Evolutionary conservation across 2,329 filamentous ascomycete genomes (phyloP).

Genomic region (Alternaria dauci): DNA sequence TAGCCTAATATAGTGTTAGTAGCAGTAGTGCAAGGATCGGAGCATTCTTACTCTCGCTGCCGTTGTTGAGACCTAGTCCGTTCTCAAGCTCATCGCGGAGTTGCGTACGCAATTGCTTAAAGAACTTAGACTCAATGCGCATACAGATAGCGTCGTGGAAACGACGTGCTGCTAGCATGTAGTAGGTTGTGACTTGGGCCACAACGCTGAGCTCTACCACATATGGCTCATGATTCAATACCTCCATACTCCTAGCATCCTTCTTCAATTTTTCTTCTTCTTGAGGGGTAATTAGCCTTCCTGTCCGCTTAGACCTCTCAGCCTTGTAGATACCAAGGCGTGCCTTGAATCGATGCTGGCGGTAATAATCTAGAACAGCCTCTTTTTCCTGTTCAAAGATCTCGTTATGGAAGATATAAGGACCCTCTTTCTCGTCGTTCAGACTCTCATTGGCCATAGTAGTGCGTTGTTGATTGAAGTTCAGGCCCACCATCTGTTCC

Average conservation of each 20-base stretch:
- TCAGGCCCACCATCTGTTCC: slow-evolving; percentile 31
- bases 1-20: slow-evolving; percentile 16
- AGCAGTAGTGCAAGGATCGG: neutral
- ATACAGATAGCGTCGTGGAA: slow-evolving; percentile 66
- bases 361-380: slow-evolving; percentile 29
- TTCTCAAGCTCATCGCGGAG: slow-evolving; percentile 38
- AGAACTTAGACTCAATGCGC: slow-evolving; percentile 50
- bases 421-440: slow-evolving; percentile 44
- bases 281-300: slow-evolving; percentile 16
- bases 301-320: slow-evolving; percentile 19
- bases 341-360: slow-evolving; percentile 29
- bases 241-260: slow-evolving; percentile 29
- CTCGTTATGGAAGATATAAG: slow-evolving; percentile 45
- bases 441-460: slow-evolving; percentile 38
- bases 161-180: slow-evolving; percentile 69
- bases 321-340: slow-evolving; percentile 44
- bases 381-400: slow-evolving; percentile 29
- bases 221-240: slow-evolving; percentile 67
- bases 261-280: slow-evolving; percentile 43
- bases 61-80: slow-evolving; percentile 32
- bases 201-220: slow-evolving; percentile 68
- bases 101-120: slow-evolving; percentile 31
- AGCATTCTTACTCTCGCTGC: slow-evolving; percentile 27
- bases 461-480: slow-evolving; percentile 37
- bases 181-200: slow-evolving; percentile 72